Percentiles rank a stretch among this genome's conserved stretches.
Evolutionary conservation across 306 rosid genomes (phyloP).

Genomic region (Cicer arietinum): DNA sequence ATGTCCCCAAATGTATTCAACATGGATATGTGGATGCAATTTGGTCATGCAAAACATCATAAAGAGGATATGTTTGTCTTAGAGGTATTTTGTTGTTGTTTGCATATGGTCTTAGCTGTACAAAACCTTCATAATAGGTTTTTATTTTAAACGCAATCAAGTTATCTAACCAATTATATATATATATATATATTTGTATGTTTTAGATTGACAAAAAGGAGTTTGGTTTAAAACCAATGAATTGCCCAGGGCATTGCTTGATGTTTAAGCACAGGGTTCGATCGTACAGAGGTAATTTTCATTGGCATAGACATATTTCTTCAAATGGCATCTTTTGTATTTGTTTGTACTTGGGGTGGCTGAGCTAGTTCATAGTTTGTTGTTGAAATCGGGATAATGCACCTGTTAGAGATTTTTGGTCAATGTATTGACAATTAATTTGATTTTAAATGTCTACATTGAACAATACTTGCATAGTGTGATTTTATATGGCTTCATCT

Average conservation of each 20-base stretch:
- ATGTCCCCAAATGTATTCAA: constrained; percentile 90
- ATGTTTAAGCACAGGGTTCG: constrained; percentile 93
- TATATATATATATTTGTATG: background rate
- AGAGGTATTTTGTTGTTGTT: constrained; percentile 59
- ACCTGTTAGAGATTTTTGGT: constrained; percentile 6
- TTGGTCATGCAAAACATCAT: constrained; percentile 87
- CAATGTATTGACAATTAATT: constrained; percentile 3
- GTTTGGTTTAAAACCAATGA: constrained; percentile 96
- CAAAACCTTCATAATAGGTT: constrained; percentile 3
- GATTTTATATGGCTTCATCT: constrained; percentile 9
- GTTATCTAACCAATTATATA: constrained; percentile 24
- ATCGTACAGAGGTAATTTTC: constrained; percentile 75
- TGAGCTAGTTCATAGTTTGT: constrained; percentile 31
- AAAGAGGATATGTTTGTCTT: constrained; percentile 88
- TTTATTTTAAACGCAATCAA: constrained; percentile 13
- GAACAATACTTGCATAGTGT: background rate
- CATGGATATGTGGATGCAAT: constrained; percentile 93
- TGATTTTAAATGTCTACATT: background rate
- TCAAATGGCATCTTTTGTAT: constrained; percentile 19
- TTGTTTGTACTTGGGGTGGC: constrained; percentile 3
- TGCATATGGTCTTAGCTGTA: background rate
- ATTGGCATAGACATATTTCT: constrained; percentile 16
- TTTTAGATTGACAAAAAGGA: constrained; percentile 89
- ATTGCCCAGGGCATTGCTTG: constrained; percentile 96
- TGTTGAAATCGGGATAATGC: constrained; percentile 1